These are phyloP conservation scores for Metschnikowia noctiluminum DNA, from an alignment of 805 yeast species.

Conservation along the genomic window DNA sequence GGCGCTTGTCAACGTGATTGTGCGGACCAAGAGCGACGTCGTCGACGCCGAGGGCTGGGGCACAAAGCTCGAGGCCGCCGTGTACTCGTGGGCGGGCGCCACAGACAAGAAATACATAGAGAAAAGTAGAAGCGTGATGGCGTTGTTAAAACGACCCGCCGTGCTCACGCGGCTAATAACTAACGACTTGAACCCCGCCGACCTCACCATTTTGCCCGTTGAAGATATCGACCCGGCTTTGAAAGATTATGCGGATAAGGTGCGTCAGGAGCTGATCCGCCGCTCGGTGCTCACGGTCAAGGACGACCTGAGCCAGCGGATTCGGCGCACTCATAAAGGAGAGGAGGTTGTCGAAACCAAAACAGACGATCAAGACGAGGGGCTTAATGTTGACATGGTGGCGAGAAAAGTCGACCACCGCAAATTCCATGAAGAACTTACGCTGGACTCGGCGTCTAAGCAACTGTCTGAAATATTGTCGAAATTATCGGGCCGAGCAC, in stretches of 20 bases:
- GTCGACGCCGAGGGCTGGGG: constrained; percentile 44
- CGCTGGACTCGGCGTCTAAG: too few relatives aligned
- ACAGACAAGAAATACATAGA: constrained; percentile 52
- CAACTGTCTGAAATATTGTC: too few relatives aligned
- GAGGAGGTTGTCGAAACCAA: constrained; percentile 67
- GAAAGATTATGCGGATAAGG: constrained; percentile 65
- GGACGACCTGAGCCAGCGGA: constrained; percentile 51
- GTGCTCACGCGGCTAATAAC: constrained; percentile 57
- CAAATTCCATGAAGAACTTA: constrained; percentile 17
- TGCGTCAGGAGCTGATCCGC: constrained; percentile 63
- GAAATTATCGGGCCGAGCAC: too few relatives aligned
- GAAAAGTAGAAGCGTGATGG: constrained; percentile 62
- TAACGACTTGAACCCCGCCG: constrained; percentile 49
- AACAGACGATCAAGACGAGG: constrained; percentile 24
- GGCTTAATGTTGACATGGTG: constrained; percentile 26
- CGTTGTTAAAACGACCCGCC: constrained; percentile 57
- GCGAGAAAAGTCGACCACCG: constrained; percentile 38
- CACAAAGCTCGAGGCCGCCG: constrained; percentile 47
- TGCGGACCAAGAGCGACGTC: constrained; percentile 35
- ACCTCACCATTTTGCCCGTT: constrained; percentile 61
- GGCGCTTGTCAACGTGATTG: constrained; percentile 48
- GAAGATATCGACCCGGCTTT: constrained; percentile 82
- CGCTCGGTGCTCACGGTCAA: constrained; percentile 63
- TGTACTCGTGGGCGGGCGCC: constrained; percentile 35
- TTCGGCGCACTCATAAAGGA: constrained; percentile 83